A percentile compares a stretch with the other conserved stretches of the same genome.
Evolutionary conservation across 2,329 filamentous ascomycete genomes (phyloP).

Genomic region (Bretziella fagacearum): DNA sequence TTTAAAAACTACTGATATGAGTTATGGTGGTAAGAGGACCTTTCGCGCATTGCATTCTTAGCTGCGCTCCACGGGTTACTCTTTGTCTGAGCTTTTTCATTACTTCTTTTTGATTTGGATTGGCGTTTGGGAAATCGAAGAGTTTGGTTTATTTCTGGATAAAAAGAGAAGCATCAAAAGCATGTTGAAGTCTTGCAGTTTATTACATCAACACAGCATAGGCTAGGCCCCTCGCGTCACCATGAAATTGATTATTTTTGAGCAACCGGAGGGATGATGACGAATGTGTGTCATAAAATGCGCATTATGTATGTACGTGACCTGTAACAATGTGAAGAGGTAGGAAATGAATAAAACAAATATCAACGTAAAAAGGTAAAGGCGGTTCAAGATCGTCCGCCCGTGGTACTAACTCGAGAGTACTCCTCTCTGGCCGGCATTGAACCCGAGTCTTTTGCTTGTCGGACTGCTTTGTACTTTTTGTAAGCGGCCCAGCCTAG

Average conservation of each 20-base stretch:
- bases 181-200: no score
- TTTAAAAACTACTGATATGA: neutral
- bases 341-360: no score
- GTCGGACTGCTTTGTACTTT: constrained; percentile 1
- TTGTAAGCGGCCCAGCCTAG: constrained; percentile 40
- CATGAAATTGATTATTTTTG: no score
- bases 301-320: no score
- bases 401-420: constrained; percentile 1
- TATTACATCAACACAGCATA: no score
- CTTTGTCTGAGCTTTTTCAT: constrained; percentile 1
- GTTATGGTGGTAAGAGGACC: neutral
- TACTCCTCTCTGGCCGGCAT: constrained; percentile 7
- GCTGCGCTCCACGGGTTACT: neutral
- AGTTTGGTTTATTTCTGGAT: constrained; percentile 2
- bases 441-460: neutral
- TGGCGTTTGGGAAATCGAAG: constrained; percentile 7
- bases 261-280: no score
- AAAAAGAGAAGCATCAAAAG: no score
- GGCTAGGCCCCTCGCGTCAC: no score
- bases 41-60: no score
- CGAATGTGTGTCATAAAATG: no score
- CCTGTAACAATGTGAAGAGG: no score
- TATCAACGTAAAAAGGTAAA: no score
- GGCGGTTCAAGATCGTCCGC: neutral
- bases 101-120: constrained; percentile 4